These are phyloP conservation scores for Puya raimondii DNA, from an alignment of 176 grass and related monocot species.

Conservation along the genomic window DNA sequence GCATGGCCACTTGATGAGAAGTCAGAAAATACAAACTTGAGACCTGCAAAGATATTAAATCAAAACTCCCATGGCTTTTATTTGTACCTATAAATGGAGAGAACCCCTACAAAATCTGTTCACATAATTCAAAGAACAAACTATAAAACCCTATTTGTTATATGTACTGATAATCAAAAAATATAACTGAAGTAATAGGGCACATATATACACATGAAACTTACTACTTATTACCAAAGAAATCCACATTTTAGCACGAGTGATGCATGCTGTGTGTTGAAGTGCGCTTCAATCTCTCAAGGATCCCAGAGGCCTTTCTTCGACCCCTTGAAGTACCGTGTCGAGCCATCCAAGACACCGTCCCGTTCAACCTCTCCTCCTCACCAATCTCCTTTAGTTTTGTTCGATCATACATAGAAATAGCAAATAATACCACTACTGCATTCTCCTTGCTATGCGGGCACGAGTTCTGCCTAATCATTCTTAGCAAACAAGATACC, in stretches of 20 bases:
- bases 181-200: neutral
- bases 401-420: constrained; percentile 48
- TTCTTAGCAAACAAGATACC: constrained; percentile 33
- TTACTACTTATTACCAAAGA: constrained; percentile 12
- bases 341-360: constrained; percentile 41
- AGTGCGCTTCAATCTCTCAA: constrained; percentile 57
- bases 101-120: neutral
- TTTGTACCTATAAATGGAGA: neutral
- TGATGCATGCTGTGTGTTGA: constrained; percentile 34
- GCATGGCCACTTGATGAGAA: no score
- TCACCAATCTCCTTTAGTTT: constrained; percentile 45
- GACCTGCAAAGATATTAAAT: neutral
- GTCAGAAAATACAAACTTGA: neutral
- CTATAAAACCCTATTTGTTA: neutral
- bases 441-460: constrained; percentile 78
- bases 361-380: constrained; percentile 49
- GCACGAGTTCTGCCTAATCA: constrained; percentile 45
- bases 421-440: constrained; percentile 40
- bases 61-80: neutral
- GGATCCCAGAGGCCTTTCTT: constrained; percentile 48
- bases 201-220: constrained; percentile 36
- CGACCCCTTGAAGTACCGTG: constrained; percentile 49
- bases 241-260: constrained; percentile 44
- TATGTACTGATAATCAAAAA: neutral
- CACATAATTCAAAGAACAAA: neutral